Percentiles rank a stretch among this genome's conserved stretches.
Conservation (phyloP, 371 early-diverging fungal genomes). For the Paraphysoderma sedebokerense region DNA sequence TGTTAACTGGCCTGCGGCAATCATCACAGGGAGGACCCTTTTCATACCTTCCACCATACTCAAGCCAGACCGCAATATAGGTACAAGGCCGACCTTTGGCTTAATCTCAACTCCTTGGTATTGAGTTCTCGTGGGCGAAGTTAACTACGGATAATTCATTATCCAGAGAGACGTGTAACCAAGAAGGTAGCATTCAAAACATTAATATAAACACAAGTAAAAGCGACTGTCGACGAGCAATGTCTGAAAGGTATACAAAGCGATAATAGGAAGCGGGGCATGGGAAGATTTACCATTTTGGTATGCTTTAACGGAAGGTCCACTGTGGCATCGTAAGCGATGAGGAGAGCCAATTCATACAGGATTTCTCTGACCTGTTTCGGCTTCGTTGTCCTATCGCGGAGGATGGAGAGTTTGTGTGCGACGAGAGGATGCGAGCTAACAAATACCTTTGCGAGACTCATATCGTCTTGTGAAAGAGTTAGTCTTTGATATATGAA, state of each 20-base stretch:
- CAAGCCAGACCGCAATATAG: constrained; percentile 63
- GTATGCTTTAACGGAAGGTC: constrained; percentile 23
- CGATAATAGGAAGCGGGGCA: background rate
- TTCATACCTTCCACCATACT: constrained; percentile 48
- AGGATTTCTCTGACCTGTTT: constrained; percentile 51
- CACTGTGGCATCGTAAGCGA: constrained; percentile 50
- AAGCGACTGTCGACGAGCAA: no score
- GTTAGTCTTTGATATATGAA: no score
- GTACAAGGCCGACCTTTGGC: constrained; percentile 49
- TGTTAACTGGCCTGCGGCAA: background rate
- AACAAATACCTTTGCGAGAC: no score
- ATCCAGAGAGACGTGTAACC: no score
- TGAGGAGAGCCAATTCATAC: constrained; percentile 33
- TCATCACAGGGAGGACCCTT: background rate
- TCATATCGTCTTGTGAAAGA: no score
- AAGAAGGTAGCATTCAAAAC: no score
- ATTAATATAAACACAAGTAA: background rate
- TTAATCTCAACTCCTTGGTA: constrained; percentile 30
- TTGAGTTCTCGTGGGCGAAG: constrained; percentile 20
- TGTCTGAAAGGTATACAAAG: background rate
- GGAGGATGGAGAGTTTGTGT: constrained; percentile 47
- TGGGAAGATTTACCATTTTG: constrained; percentile 15
- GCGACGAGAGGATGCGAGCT: constrained; percentile 50
- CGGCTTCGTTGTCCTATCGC: constrained; percentile 31
- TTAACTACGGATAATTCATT: no score